A percentile compares a stretch with the other conserved stretches of the same genome.
phyloP scores from a whole-genome alignment of 441 rosid genomes.

The Erodium trifolium region DNA sequence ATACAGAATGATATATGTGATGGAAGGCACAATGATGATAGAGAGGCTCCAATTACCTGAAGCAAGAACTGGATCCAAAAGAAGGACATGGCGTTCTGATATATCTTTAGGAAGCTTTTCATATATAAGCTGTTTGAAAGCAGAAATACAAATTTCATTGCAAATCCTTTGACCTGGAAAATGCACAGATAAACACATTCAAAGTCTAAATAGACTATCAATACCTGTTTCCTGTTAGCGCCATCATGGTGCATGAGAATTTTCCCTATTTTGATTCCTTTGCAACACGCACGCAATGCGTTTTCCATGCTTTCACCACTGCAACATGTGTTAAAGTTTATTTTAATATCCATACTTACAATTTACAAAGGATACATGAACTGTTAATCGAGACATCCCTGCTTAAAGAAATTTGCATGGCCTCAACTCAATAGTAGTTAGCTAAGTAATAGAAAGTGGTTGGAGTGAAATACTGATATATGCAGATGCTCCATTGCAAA shows the following conservation, averaged over 20 bases:
- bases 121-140: conserved; percentile 63
- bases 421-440: neutral
- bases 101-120: conserved; percentile 97
- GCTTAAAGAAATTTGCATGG: neutral
- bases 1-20: neutral
- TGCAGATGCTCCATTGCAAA: neutral
- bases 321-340: conserved; percentile 4
- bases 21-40: neutral
- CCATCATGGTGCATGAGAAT: conserved; percentile 92
- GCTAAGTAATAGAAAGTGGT: neutral
- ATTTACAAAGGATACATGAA: neutral
- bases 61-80: conserved; percentile 92
- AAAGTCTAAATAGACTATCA: neutral
- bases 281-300: conserved; percentile 93
- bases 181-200: neutral
- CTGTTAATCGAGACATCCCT: neutral
- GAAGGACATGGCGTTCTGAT: conserved; percentile 88
- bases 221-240: conserved; percentile 83
- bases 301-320: conserved; percentile 99
- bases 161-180: conserved; percentile 3
- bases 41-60: conserved; percentile 44
- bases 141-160: neutral
- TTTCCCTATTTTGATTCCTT: conserved; percentile 93
- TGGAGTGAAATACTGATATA: neutral
- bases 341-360: neutral